Base-by-base conservation (phyloP, 2,329 filamentous ascomycete species). In the Penicillium sclerotigenum region DNA sequence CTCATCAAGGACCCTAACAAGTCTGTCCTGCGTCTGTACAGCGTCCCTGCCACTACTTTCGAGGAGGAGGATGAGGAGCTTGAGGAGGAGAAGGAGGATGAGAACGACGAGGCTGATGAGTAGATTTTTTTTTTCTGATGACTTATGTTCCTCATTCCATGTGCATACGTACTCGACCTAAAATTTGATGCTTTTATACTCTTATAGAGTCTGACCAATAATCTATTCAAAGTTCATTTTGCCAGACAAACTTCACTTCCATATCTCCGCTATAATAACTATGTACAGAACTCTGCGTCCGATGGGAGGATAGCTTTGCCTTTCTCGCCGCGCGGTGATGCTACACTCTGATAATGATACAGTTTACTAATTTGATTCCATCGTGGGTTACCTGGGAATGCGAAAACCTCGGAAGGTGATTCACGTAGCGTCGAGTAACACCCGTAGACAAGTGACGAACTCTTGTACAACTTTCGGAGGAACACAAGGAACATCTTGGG, bases 1-100 rank as follows among this genome's bases (percentile, higher is more conserved):
- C 78, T 87, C 26, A 81, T 87, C 69, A 87, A 87, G 87, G 94
- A 99, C 76, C 94, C 94, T 57, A 99, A 99, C 83, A 97, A 97
- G 87, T 85, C 89, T 56, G 90, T 97, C 62, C 85, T 99, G 63
- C 87, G 94, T 61, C 79, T 99, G 70, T 99, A 99, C 80, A 87
- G 92, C 74, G 90, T 99, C 8, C 94, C 94, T 1, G 78, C 84
- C 49, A 86, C 87, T 68, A 94, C 90, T 60, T 93, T 97, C 72
- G 94, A 97, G 68, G 93, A 97, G 68, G 88, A 84, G 4, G 91
- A 95, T 50, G 88, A 89, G 58, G 81, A 46, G 18, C 2, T 81
- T 47, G 82, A 81, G 58, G 79, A 78, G 34, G 78, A 78, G 41
- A 81, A 80, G 64, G 82, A 80, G 51, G 81, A 80, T 49, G 80